Conservation (phyloP, 805 yeast species). For the Candida ficus region DNA sequence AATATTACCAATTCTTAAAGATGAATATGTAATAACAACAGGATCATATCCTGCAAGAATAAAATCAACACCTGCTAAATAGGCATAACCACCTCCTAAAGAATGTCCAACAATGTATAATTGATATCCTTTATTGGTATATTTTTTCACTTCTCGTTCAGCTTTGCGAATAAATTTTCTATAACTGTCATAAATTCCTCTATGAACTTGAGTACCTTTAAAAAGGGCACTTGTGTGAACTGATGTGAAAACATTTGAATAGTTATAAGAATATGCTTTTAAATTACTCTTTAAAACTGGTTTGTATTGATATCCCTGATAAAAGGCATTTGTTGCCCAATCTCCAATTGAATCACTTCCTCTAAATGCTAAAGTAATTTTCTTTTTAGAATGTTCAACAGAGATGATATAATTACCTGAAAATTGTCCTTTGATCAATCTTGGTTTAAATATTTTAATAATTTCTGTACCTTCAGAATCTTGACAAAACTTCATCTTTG, state of each 20-base stretch:
- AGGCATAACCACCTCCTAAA: slow-evolving; percentile 67
- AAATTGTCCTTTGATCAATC: slow-evolving; percentile 2
- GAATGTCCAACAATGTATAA: slow-evolving; percentile 68
- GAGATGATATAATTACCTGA: slow-evolving; percentile 5
- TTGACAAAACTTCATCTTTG: slow-evolving; percentile 9
- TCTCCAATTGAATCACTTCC: slow-evolving; percentile 6
- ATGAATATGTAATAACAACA: slow-evolving; percentile 53
- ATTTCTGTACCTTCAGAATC: not conserved
- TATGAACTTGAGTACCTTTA: not conserved
- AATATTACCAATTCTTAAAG: slow-evolving; percentile 59
- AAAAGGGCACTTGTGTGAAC: not conserved
- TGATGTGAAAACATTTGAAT: too few relatives aligned
- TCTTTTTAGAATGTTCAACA: not conserved
- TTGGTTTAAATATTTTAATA: not conserved
- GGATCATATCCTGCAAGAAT: slow-evolving; percentile 49
- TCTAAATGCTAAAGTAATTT: slow-evolving; percentile 2
- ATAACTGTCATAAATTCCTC: not conserved
- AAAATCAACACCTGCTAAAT: slow-evolving; percentile 58
- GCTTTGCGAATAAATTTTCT: slow-evolving; percentile 22
- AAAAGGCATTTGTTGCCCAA: slow-evolving; percentile 4
- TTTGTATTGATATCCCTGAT: not conserved
- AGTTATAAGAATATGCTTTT: not conserved
- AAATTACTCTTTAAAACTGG: not conserved
- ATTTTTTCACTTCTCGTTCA: slow-evolving; percentile 26
- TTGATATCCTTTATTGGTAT: slow-evolving; percentile 38